Conservation (phyloP, 768 basidiomycete genomes). For the Leccinum rimulosum region DNA sequence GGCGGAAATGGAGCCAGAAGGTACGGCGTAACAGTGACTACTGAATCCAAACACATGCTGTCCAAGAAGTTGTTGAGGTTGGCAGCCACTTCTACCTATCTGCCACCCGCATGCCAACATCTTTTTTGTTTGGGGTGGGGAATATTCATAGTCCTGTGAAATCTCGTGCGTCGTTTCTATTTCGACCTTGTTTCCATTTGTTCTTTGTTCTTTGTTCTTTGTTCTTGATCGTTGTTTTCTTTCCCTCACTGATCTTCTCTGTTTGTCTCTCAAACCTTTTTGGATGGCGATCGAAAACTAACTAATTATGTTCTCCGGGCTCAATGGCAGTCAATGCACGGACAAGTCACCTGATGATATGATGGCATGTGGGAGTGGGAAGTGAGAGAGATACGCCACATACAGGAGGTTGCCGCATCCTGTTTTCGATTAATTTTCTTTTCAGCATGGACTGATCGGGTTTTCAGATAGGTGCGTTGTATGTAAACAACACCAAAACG, state of each 20-base stretch:
- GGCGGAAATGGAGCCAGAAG: not conserved
- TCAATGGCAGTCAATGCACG: not conserved
- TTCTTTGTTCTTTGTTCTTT: not conserved
- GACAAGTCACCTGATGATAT: not conserved
- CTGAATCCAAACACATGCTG: not conserved
- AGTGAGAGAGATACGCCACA: not conserved
- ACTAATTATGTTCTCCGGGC: no score
- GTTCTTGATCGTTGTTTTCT: not conserved
- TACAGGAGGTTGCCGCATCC: not conserved
- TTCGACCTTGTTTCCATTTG: not conserved
- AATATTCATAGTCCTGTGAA: not conserved
- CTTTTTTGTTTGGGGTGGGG: not conserved
- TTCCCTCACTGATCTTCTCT: not conserved
- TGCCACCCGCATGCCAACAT: not conserved
- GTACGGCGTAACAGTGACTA: not conserved
- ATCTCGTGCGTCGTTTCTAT: not conserved
- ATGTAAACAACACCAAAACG: constrained; percentile 7
- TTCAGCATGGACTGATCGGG: not conserved
- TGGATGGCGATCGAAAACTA: not conserved
- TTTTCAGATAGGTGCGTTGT: not conserved
- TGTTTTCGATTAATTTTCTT: not conserved
- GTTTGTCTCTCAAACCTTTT: no score
- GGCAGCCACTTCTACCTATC: not conserved
- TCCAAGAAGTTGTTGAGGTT: not conserved
- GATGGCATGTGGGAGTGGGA: not conserved